Evolutionary conservation across 169 alveolate species (phyloP), one percentile per base, ranked within the genome.

Genomic region (Eimeria mitis): DNA sequence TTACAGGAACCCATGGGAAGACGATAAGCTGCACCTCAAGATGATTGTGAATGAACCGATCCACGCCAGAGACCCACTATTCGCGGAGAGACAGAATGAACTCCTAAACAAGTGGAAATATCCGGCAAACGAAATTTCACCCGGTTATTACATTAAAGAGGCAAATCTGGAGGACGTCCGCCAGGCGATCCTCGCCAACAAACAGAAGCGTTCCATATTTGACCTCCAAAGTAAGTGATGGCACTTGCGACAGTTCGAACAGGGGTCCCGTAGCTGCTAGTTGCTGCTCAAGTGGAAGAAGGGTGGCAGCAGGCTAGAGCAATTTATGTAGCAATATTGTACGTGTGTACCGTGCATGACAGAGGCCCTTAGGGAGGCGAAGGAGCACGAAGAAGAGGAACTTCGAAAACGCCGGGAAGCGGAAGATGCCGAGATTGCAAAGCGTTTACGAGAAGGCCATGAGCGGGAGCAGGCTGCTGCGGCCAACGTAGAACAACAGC

Each of bases 121-220:
- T 56, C 91, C 91, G 59, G 91, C 91, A 28, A 56, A 84, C 37
- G 91, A 84, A n/a, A 84, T 84, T 34, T 84, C 91, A 21, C 91
- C 91, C 42, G 91, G 91, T 54, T 84, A 84, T 56, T 84, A 84
- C 78, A 84, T 84, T 19, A 84, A 84, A 63, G 91, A 84, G 78
- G 91, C 91, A 23, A 84, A 49, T 11, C 52, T 84, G 54, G 91
- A 84, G 56, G 91, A 84, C 1, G 56, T 56, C 31, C 91, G 91
- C 34, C 71, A 54, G 56, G 56, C 78, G 91, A 84, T 84, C 70
- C 91, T 84, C 42, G 91, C 91, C 40, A 61, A 34, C 91, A 84
- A 56, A 23, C 8, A 84, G 42, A 49, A 61, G 56, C 91, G 91
- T 61, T 84, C 91, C 91, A 84, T 84, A 52, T 84, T 84, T 56